Base-by-base conservation (phyloP, 495 filamentous ascomycete species). In the Thermothielavioides terrestris region DNA sequence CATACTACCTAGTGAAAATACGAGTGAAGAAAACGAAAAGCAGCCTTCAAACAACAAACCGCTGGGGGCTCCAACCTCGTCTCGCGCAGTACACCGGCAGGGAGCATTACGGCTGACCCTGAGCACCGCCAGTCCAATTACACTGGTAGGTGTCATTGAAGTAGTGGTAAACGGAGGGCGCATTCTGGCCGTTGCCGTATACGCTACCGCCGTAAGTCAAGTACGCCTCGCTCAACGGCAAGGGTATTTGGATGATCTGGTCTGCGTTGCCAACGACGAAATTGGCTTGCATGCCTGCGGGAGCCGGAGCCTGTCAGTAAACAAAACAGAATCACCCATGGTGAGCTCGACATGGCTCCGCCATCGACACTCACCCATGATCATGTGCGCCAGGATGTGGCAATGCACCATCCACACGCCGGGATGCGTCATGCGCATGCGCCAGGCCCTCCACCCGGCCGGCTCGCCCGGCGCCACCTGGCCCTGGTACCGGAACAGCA, bases 371-470 rank as follows among this genome's bases (percentile, higher is more conserved):
- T 50, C 40, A 61, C 59, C 61, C 52, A 59, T 62, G 44, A 57
- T 49, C 63, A 66, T 66, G 38, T 66, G 63, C 4, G 45, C 50
- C 20, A 66, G 39, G 31, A 77, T 73, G 62, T 84, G 80, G 53
- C 79, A 84, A 60, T 84, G 80, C 21, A 80, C 61, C 74, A 82
- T 78, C 79, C 79, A 83, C 14, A 79, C 78, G 3, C 79, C 77
- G 2, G 78, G 64, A 46, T 77, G 59, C 0, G 59, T 68, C 12
- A 79, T 66, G 22, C 73, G 63, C 12, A 79, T 57, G 25, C 79
- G 62, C 78, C 78, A 82, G 2, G 75, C 79, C 23, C 78, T 60
- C 80, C 79, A 83, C 3, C 78, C 78, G 17, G 68, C 64, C 14
- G 66, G 68, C 37, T 63, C 58, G 8, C 71, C 61, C 23, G 70